These are phyloP conservation scores for Septoria petroselini DNA, from an alignment of 2,329 filamentous ascomycete species.

Conservation along the genomic window DNA sequence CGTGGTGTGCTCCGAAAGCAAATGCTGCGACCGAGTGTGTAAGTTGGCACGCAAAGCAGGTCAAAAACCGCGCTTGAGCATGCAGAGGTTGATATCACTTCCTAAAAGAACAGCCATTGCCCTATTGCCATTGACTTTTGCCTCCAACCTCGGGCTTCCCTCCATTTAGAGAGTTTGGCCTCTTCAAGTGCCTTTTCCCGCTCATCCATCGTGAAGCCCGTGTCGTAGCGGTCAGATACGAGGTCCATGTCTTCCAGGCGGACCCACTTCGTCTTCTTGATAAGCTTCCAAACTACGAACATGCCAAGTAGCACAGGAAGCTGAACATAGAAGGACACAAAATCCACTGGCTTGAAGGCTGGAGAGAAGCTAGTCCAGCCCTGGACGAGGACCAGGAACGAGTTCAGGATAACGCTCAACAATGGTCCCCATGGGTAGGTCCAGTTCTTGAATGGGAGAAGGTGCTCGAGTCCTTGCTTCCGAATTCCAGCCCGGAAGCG, in stretches of 20 bases:
- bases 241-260: constrained; percentile 51
- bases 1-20: too few species aligned
- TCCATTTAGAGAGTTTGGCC: constrained; percentile 17
- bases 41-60: too few species aligned
- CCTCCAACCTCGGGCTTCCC: constrained; percentile 19
- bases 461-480: constrained; percentile 58
- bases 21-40: too few species aligned
- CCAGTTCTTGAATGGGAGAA: constrained; percentile 64
- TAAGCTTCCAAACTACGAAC: constrained; percentile 55
- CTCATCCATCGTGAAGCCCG: constrained; percentile 20
- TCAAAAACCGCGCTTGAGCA: too few species aligned
- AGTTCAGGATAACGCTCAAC: constrained; percentile 56
- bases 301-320: constrained; percentile 58
- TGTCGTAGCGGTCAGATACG: constrained; percentile 26
- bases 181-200: constrained; percentile 20
- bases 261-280: constrained; percentile 50
- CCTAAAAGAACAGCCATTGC: constrained; percentile 25
- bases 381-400: constrained; percentile 60
- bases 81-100: not conserved
- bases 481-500: constrained; percentile 60
- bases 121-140: constrained; percentile 16
- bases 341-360: constrained; percentile 56
- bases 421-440: constrained; percentile 63
- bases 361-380: constrained; percentile 64
- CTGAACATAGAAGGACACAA: constrained; percentile 61